phyloP scores from a whole-genome alignment of 257 asterid species.

The Solanum microdontum region DNA sequence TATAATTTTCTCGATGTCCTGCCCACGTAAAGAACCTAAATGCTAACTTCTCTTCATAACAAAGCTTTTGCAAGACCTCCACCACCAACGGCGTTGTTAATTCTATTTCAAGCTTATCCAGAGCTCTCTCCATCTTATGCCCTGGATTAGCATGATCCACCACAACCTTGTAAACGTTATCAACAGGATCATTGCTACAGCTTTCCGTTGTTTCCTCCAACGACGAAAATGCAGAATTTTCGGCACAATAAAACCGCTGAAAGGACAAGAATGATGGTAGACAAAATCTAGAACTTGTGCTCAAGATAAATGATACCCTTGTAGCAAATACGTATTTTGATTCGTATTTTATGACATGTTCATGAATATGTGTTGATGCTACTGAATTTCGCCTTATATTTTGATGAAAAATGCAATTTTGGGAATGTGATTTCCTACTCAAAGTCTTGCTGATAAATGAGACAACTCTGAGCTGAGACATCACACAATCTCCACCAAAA shows the following conservation, averaged over 20 bases:
- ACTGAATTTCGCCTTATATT: background rate
- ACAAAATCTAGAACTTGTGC: background rate
- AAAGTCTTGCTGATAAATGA: background rate
- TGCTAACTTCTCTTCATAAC: conserved; percentile 66
- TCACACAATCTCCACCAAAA: background rate
- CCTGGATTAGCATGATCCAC: conserved; percentile 53
- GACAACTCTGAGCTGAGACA: background rate
- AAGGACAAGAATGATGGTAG: background rate
- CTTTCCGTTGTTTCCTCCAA: conserved; percentile 11
- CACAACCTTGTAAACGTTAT: conserved; percentile 44
- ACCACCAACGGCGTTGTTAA: conserved; percentile 63
- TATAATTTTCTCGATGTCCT: conserved; percentile 50
- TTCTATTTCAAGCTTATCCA: conserved; percentile 40
- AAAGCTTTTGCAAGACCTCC: conserved; percentile 55
- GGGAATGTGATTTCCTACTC: background rate
- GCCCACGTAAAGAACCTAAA: conserved; percentile 89
- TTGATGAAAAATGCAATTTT: background rate
- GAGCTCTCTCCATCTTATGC: conserved; percentile 71
- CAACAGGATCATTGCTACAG: conserved; percentile 16
- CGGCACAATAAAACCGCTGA: conserved; percentile 30
- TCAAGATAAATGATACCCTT: background rate
- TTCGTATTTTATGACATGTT: background rate
- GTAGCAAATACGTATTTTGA: background rate
- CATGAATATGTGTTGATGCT: background rate
- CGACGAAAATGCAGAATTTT: conserved; percentile 9